Base-by-base conservation (phyloP, 495 filamentous ascomycete genomes). In the Lophiostoma macrostomum region DNA sequence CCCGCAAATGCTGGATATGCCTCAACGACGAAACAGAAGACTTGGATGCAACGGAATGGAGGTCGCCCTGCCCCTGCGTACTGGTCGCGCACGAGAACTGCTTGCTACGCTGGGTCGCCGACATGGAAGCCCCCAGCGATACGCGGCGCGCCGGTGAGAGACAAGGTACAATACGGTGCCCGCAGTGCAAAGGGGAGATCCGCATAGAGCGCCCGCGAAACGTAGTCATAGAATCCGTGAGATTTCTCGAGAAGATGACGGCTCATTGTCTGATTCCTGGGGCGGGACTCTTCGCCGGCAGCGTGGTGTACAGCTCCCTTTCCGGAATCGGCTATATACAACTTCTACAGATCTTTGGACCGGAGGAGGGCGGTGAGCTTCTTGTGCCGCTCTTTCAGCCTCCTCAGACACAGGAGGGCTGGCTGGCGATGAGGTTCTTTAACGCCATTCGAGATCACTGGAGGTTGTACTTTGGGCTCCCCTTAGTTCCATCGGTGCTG, bases 1-100 rank as follows among this genome's bases (percentile, higher is more conserved):
- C 84, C 22, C 82, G 81, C 28, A 84, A 83, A 70, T 98, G 93
- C 70, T 96, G 89, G 85, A 91, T 98, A 63, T 98, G 93, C 72
- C 87, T 93, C 63, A 78, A 78, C 45, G 88, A 91, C 57, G 83
- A 90, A 56, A 90, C 83, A 19, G 88, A 95, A 57, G 85, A 89
- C 47, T 75, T 74, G 28, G 74, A 78, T 31, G 81, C 81, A 19
- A 67, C 74, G 20, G 76, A 84, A 64, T 97, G 91, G 90, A 82
- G 87, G 14, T 85, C 80, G 18, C 89, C 93, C 6, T 98, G 93
- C 68, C 84, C 83, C 0, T 98, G 93, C 71, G 86, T 84, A 18
- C 73, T 98, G 27, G 86, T 85, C 43, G 93, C 91, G 2, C 93
- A 98, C 68, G 88, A 96, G 67, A 79, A 80, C 20, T 98, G 93